Base-by-base conservation (phyloP, 2,329 filamentous ascomycete species). In the Monilinia laxa region DNA sequence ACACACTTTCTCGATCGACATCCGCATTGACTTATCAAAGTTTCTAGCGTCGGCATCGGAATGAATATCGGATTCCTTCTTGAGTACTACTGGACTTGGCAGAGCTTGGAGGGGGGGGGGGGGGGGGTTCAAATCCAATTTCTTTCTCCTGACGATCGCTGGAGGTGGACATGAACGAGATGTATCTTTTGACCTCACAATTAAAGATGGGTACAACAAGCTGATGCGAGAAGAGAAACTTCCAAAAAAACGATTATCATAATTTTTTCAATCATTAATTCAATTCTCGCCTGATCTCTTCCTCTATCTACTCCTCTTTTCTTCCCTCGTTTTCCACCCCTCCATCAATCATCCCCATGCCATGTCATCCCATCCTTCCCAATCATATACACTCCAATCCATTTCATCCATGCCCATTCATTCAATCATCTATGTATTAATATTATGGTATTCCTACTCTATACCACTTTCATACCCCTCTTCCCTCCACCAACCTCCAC, bases 361-460 rank as follows among this genome's bases (percentile, higher is more conserved):
- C 51, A 45, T 40, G 3, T 12, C 51, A n/a, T 54, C 10, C 12
- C 49, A 31, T 63, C 60, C 60, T 42, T 25, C 45, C 16, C 45
- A 63, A 54, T 63, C 60, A 63, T 42, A 55, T 55, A 51, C 35
- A 55, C 60, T 23, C 60, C 40, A 59, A 31, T 35, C 62, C 52
- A 64, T 64, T 31, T 18, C 25, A 57, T 40, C 53, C 47, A 23
- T n/a, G 14, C 54, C 31, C 54, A 42, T 42, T 40, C 35, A 56
- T 38, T n/a, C 16, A 63, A 54, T 63, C 60, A 54, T 63, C 60
- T 54, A 63, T 20, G 20, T 54, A 63, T 63, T 54, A 63, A 63
- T 54, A 63, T 54, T 63, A 63, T 53, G 51, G 31, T 40, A 62
- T 28, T 62, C 47, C 31, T 52, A 51, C 18, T 40, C 10, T 23